phyloP scores from a whole-genome alignment of 352 stramenopile genomes.

The Pythium vanterpoolii region DNA sequence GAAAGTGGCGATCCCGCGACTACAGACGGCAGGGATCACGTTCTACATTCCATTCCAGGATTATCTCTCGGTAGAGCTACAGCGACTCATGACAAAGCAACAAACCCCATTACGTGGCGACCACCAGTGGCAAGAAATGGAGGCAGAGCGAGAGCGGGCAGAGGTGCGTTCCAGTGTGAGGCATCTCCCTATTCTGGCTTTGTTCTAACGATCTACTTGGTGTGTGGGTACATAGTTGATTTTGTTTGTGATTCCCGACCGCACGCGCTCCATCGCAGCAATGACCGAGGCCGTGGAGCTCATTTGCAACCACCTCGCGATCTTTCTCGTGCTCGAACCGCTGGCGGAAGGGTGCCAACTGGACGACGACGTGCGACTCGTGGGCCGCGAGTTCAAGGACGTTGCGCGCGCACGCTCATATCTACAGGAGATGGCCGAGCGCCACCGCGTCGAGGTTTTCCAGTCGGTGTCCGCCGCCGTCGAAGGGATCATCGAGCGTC shows the following conservation, averaged over 20 bases:
- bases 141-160: conserved; percentile 57
- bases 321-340: conserved; percentile 79
- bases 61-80: conserved; percentile 63
- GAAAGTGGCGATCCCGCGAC: conserved; percentile 62
- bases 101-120: conserved; percentile 26
- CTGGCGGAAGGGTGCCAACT: conserved; percentile 58
- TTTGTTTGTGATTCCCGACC: conserved; percentile 76
- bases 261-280: conserved; percentile 69
- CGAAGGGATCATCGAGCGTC: conserved; percentile 55
- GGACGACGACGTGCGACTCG: conserved; percentile 43
- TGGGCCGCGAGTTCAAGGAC: conserved; percentile 78
- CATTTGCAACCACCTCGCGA: conserved; percentile 57
- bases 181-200: not conserved
- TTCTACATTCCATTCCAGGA: conserved; percentile 77
- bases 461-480: conserved; percentile 58
- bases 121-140: conserved; percentile 46
- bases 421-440: conserved; percentile 81
- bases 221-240: conserved; percentile 38
- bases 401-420: conserved; percentile 73
- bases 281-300: conserved; percentile 85
- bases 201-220: not conserved
- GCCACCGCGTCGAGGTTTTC: conserved; percentile 76
- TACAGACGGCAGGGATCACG: conserved; percentile 65
- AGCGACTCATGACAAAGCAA: conserved; percentile 29
- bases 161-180: conserved; percentile 36